Conservation (phyloP, 306 rosid genomes). For the Inga oerstediana region DNA sequence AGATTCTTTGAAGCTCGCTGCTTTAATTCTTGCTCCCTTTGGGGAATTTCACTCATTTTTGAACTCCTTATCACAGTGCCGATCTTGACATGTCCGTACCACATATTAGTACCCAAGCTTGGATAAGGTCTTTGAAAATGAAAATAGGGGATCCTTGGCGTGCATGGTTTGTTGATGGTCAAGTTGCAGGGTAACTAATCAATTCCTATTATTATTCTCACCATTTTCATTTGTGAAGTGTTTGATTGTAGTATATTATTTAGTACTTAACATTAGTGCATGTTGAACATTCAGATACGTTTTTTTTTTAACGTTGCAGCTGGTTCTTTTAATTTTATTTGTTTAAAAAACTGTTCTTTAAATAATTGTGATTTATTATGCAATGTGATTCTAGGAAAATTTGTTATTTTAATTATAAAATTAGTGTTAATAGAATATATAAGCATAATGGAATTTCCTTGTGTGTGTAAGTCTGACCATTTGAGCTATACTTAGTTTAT, state of each 20-base stretch:
- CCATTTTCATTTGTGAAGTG: neutral
- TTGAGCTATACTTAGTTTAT: no score
- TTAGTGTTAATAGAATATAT: no score
- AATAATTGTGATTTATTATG: no score
- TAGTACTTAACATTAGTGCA: neutral
- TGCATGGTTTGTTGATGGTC: conserved; percentile 62
- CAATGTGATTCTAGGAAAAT: no score
- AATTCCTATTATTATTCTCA: neutral
- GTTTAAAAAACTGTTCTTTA: no score
- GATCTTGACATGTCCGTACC: conserved; percentile 50
- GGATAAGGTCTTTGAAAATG: conserved; percentile 56
- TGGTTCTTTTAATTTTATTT: no score
- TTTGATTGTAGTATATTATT: neutral
- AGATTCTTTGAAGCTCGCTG: neutral
- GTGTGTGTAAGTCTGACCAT: no score
- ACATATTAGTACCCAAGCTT: conserved; percentile 40
- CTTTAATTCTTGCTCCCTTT: neutral
- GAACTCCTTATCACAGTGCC: conserved; percentile 33
- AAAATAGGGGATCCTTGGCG: conserved; percentile 45
- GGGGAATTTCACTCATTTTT: neutral
- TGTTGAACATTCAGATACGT: neutral
- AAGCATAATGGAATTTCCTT: no score
- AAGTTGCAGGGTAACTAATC: conserved; percentile 53
- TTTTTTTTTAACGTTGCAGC: no score
- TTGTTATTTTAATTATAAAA: no score